Evolutionary conservation across 129 eudicot species (phyloP).

Genomic region (Chrysanthemum seticuspe): DNA sequence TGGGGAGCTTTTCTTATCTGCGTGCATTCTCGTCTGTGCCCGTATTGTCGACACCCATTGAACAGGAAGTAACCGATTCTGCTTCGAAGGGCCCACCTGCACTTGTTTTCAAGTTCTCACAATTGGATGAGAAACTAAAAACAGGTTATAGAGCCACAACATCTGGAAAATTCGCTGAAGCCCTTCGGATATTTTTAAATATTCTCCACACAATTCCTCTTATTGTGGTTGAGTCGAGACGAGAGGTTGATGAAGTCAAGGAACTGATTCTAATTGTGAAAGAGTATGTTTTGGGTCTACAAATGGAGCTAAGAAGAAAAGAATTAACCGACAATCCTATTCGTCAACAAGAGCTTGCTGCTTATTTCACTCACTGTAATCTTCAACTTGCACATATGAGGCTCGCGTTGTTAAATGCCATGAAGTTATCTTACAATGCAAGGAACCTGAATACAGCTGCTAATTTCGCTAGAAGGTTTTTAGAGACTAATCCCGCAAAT

Average conservation of each 20-base stretch:
- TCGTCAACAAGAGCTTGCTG: slow-evolving; percentile 57
- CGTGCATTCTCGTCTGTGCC: slow-evolving; percentile 40
- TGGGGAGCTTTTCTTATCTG: slow-evolving; percentile 42
- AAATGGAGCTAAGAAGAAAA: slow-evolving; percentile 46
- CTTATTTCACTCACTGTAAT: slow-evolving; percentile 53
- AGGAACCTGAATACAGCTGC: slow-evolving; percentile 42
- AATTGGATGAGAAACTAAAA: slow-evolving; percentile 47
- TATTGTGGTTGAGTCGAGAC: slow-evolving; percentile 47
- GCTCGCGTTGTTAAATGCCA: slow-evolving; percentile 42
- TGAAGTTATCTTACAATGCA: slow-evolving; percentile 45
- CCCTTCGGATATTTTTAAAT: slow-evolving; percentile 38
- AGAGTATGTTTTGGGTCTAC: slow-evolving; percentile 51
- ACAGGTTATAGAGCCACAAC: slow-evolving; percentile 43
- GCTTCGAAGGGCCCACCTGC: slow-evolving; percentile 39
- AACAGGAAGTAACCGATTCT: slow-evolving; percentile 45
- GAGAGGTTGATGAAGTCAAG: slow-evolving; percentile 56
- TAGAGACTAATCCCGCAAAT: slow-evolving; percentile 49
- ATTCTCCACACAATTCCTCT: slow-evolving; percentile 51
- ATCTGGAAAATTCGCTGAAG: slow-evolving; percentile 41
- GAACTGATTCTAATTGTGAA: slow-evolving; percentile 39
- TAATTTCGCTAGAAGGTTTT: slow-evolving; percentile 47
- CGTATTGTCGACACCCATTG: slow-evolving; percentile 36
- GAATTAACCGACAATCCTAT: slow-evolving; percentile 28
- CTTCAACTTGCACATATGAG: slow-evolving; percentile 51
- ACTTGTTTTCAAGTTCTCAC: slow-evolving; percentile 41